Base-by-base conservation (phyloP, 495 filamentous ascomycete species). In the Apiosordaria backusii region DNA sequence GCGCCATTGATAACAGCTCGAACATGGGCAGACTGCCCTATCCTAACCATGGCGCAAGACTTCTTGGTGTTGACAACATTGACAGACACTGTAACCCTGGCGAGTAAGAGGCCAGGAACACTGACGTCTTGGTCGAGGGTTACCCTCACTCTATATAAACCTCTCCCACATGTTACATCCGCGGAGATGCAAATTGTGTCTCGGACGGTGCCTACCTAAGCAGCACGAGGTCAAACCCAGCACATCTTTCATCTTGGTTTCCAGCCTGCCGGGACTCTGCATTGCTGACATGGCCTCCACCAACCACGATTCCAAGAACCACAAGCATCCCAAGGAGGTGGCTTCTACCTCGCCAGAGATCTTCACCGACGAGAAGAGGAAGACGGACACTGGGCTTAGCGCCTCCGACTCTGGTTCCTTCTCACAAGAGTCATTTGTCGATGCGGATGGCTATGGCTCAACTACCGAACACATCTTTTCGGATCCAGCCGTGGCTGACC, bases 391-490 rank as follows among this genome's bases (percentile, higher is more conserved):
- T 0, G 26, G 58, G 13, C 24, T 23, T 24, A 19, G 19, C 35
- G 62, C 64, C 54, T 50, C 66, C 22, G 63, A 35, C 50, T 61
- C 60, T n/a, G 35, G 27, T 15, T 70, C 65, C 3, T 55, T 21
- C 22, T 19, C n/a, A 9, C 52, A 57, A 13, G 71, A 69, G 29
- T 67, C 61, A 40, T 26, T 68, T 4, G 50, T 50, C 6, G 64
- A 72, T 18, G 27, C 27, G 59, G 68, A 68, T 23, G 72, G 73
- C 50, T 78, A 79, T 55, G 77, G 75, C 13, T 78, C 77, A 15
- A 65, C 69, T 9, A 64, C 68, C 18, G 67, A 78, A 50, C 77
- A 80, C 63, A 54, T 73, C 67, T 75, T 77, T 59, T 67, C 58
- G 7, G 72, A 75, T 45, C 72, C 74, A 6, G 50, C 61, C 26